These are phyloP conservation scores for Filobasidium wieringae DNA, from an alignment of 768 basidiomycete species.

Conservation along the genomic window DNA sequence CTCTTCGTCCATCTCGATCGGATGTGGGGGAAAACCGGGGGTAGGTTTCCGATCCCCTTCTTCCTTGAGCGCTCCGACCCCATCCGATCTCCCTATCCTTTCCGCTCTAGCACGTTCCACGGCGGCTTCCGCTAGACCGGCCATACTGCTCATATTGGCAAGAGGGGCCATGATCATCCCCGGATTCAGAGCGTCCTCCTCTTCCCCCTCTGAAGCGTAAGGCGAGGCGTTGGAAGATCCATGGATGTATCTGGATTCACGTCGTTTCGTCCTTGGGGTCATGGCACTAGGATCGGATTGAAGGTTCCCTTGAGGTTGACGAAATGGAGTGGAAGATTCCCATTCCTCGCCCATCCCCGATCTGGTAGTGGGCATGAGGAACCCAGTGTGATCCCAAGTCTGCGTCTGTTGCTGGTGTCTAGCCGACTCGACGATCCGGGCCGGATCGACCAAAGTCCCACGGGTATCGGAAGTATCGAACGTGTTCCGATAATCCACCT, in stretches of 20 bases:
- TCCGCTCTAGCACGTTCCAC: conserved; percentile 35
- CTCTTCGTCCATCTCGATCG: neutral
- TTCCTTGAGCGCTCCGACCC: neutral
- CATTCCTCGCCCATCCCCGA: neutral
- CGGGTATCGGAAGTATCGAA: neutral
- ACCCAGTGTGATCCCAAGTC: neutral
- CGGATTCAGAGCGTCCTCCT: conserved; percentile 55
- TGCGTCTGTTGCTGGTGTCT: too few species aligned
- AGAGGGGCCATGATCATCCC: conserved; percentile 41
- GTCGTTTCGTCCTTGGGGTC: neutral
- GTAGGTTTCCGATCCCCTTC: neutral
- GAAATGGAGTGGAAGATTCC: neutral
- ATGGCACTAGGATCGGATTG: neutral
- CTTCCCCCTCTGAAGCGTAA: conserved; percentile 54
- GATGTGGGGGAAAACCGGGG: neutral
- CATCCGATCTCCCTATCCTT: neutral
- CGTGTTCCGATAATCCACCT: neutral
- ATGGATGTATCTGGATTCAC: conserved; percentile 13
- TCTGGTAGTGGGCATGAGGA: neutral
- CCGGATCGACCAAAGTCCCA: neutral
- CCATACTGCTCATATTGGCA: conserved; percentile 35
- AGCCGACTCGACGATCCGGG: too few species aligned
- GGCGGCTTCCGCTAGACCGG: conserved; percentile 36
- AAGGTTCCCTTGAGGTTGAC: neutral
- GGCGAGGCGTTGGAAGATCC: conserved; percentile 36